phyloP scores from a whole-genome alignment of 75 land plant species.

The Sequoiadendron giganteum region DNA sequence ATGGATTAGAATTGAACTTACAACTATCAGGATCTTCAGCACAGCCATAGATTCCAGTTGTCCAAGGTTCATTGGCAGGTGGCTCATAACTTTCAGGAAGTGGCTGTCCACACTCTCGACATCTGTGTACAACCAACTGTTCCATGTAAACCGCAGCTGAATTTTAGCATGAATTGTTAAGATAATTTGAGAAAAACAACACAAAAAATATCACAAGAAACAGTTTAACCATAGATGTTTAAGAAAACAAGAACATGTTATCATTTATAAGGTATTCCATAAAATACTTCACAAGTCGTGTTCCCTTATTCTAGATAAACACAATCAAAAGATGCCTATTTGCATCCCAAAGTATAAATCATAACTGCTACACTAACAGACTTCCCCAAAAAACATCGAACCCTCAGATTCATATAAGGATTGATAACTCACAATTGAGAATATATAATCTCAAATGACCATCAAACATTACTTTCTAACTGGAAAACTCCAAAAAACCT shows the following conservation, averaged over 20 bases:
- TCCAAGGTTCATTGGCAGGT: constrained; percentile 87
- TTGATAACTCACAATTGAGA: neutral
- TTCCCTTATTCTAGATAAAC: neutral
- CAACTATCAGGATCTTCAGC: constrained; percentile 74
- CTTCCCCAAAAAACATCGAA: neutral
- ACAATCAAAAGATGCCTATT: too few relatives aligned
- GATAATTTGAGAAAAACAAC: neutral
- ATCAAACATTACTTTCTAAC: too few relatives aligned
- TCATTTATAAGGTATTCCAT: neutral
- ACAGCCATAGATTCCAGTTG: constrained; percentile 90
- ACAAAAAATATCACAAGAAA: neutral
- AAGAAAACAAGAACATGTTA: neutral
- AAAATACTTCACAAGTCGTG: neutral
- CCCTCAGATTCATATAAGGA: neutral
- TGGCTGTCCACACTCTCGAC: constrained; percentile 84
- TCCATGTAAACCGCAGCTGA: constrained; percentile 1
- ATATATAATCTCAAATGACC: neutral
- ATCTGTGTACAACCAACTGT: constrained; percentile 76
- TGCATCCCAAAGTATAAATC: neutral
- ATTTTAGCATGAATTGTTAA: neutral
- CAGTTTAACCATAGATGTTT: neutral
- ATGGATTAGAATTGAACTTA: constrained; percentile 31
- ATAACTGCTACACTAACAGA: neutral
- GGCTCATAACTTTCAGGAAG: constrained; percentile 82
- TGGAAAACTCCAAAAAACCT: too few relatives aligned